Evolutionary conservation across 176 grass and related monocot genomes (phyloP), one percentile per base, ranked within the genome.

Genomic region (Cocos nucifera): DNA sequence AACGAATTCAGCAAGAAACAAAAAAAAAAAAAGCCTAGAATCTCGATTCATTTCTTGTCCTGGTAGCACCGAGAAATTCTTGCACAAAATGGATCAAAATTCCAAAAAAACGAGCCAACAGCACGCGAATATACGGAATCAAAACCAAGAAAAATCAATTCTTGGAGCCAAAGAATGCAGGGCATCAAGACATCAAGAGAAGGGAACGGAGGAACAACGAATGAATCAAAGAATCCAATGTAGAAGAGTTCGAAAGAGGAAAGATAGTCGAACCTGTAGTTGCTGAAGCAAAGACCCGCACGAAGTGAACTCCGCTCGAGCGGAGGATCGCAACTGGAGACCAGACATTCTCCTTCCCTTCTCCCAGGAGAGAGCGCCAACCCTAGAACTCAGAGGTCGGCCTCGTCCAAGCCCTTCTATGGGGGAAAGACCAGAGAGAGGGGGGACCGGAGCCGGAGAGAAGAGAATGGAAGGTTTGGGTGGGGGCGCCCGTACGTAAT

Each of bases 251-350:
- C 6, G 19, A 61, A 65, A 51, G 5, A 58, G 24, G 16, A 57
- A 6, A 23, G 15, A 39, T 22, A 57, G 18, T 3, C 56, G 28
- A 44, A 98, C 93, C 84, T 88, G 84, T 18, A 98, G 75, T 87
- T 98, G 81, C 32, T 80, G 78, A 56, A 98, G 93, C 57, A 98
- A 63, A 2, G 78, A 80, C 35, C 81, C 81, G 55, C 84, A 92
- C 51, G 87, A 85, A 69, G 69, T 73, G 58, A 73, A 62, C 4
- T 75, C 72, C 19, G 73, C 53, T 52, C 67, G 68, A 66, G 62
- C 53, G 20, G 65, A 65, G 35, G 75, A 75, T 20, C 54, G 30
- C 64, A n/a, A 27, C 59, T 22, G 39, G 69, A 70, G 59, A 55
- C 26, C 61, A 53, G 73, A 67, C 79, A 82, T 82, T 12, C 35